Percentiles rank a stretch among this genome's conserved stretches.
These are phyloP conservation scores for Allium cepa DNA, from an alignment of 106 monocot genomes.

Conservation along the genomic window DNA sequence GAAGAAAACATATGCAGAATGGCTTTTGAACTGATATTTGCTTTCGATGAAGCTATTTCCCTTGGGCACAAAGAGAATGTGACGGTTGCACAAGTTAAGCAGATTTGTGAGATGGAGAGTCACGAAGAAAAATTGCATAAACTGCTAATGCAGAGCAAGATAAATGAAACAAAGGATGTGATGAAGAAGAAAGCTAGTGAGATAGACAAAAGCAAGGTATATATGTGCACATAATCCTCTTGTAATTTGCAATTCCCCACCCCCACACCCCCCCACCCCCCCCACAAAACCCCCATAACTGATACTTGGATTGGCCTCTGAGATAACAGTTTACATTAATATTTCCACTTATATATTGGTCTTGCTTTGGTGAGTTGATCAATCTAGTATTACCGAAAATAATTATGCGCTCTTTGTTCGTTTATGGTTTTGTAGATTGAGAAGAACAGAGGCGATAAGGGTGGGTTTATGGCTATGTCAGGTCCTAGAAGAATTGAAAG, in stretches of 20 bases:
- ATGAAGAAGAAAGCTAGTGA: conserved; percentile 94
- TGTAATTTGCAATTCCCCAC: neutral
- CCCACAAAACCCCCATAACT: neutral
- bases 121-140: conserved; percentile 92
- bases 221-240: neutral
- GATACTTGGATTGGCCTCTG: too few relatives aligned
- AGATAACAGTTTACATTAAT: too few relatives aligned
- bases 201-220: conserved; percentile 97
- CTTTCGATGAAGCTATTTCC: conserved; percentile 97
- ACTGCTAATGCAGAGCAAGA: conserved; percentile 84
- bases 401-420: neutral
- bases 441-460: conserved; percentile 79
- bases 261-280: neutral
- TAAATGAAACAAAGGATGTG: conserved; percentile 94
- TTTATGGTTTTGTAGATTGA: conserved; percentile 55
- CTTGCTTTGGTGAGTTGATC: neutral
- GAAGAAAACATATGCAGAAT: conserved; percentile 75
- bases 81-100: conserved; percentile 83
- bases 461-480: conserved; percentile 69
- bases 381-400: neutral
- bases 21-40: conserved; percentile 97
- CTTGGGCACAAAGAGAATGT: conserved; percentile 94
- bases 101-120: conserved; percentile 98
- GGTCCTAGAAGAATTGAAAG: conserved; percentile 38
- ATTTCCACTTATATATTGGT: neutral